Conservation (phyloP, 441 rosid species). For the Biscutella laevigata region DNA sequence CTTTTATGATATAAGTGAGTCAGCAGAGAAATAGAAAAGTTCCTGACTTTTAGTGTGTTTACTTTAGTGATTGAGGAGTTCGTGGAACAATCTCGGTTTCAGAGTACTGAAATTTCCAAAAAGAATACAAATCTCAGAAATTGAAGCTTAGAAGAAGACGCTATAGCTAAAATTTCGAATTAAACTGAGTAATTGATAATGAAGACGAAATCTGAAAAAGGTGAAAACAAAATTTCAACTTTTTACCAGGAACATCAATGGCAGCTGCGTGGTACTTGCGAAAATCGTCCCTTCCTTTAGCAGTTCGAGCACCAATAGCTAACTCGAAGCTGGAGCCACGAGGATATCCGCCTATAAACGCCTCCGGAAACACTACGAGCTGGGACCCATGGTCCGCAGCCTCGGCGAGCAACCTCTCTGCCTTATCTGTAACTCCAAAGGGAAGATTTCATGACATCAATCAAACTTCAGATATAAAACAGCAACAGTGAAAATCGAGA, state of each 20-base stretch:
- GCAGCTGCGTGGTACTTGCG: slow-evolving; percentile 81
- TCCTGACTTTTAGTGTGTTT: too few species aligned
- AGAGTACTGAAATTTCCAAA: not conserved
- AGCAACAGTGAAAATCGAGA: not conserved
- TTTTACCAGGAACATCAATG: slow-evolving; percentile 70
- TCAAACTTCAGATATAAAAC: not conserved
- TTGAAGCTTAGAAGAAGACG: not conserved
- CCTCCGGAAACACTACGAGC: slow-evolving; percentile 90
- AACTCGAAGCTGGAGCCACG: slow-evolving; percentile 78
- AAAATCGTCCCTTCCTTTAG: slow-evolving; percentile 78
- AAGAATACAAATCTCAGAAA: not conserved
- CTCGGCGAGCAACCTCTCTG: slow-evolving; percentile 76
- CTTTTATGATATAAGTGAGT: not conserved
- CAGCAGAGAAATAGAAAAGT: not conserved
- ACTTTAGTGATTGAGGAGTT: too few species aligned
- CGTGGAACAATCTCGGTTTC: not conserved
- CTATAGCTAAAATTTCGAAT: not conserved
- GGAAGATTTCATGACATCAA: not conserved
- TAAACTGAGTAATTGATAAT: not conserved
- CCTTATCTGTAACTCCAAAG: slow-evolving; percentile 44
- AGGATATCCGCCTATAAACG: slow-evolving; percentile 85
- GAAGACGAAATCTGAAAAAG: not conserved
- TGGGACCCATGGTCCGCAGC: slow-evolving; percentile 72
- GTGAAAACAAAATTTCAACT: not conserved
- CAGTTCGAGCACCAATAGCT: slow-evolving; percentile 53